phyloP scores from a whole-genome alignment of 345 rosid species.

The Acer campestre region DNA sequence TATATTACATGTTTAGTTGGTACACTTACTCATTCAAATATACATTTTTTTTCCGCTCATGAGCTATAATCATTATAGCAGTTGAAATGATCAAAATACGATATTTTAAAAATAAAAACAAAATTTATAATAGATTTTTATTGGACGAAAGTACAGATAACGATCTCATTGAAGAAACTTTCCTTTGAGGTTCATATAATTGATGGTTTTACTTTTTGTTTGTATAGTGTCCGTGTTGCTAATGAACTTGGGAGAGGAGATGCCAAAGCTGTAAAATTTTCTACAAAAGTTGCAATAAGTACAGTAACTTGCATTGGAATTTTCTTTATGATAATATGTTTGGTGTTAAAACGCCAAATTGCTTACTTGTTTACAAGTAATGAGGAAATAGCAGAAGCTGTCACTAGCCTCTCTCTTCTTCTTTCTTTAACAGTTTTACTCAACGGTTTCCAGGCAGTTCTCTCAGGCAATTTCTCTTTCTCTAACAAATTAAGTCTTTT shows the following conservation, averaged over 20 bases:
- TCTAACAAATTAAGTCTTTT: background rate
- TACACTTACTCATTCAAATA: no score
- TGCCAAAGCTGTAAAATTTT: constrained; percentile 46
- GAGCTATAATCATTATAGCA: no score
- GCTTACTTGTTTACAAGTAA: constrained; percentile 42
- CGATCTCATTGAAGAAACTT: no score
- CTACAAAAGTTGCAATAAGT: constrained; percentile 42
- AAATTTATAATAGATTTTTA: no score
- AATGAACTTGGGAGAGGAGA: constrained; percentile 64
- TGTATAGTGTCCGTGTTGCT: constrained; percentile 52
- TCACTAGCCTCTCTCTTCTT: constrained; percentile 41
- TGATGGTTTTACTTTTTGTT: background rate
- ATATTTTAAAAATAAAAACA: no score
- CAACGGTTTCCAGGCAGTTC: constrained; percentile 51
- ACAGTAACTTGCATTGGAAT: constrained; percentile 46
- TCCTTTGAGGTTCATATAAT: no score
- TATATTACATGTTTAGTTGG: no score
- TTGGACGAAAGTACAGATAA: no score
- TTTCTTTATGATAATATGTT: constrained; percentile 36
- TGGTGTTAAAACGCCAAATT: constrained; percentile 39
- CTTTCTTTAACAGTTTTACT: constrained; percentile 50
- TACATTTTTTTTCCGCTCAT: no score
- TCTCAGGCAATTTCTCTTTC: constrained; percentile 36
- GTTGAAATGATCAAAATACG: no score
- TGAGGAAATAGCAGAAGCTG: constrained; percentile 32